A percentile compares a stretch with the other conserved stretches of the same genome.
These are phyloP conservation scores for Bromus sterilis DNA, from an alignment of 176 grass and related monocot genomes.

Conservation along the genomic window DNA sequence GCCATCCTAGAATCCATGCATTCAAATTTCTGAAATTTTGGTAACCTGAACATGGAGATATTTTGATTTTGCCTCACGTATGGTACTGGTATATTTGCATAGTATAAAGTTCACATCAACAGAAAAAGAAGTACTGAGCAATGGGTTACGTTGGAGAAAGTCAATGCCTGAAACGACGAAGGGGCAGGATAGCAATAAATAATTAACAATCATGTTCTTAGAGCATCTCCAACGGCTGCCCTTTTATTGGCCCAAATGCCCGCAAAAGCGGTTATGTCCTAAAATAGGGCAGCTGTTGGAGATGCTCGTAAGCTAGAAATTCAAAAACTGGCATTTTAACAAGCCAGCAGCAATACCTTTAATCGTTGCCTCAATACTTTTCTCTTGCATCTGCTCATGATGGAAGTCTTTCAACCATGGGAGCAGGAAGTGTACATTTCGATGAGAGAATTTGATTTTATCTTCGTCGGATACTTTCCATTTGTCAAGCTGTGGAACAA, in stretches of 20 bases:
- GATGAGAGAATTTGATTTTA: slow-evolving; percentile 18
- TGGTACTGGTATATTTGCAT: background rate
- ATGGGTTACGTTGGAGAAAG: background rate
- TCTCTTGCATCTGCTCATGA: slow-evolving; percentile 59
- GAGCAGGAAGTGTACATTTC: slow-evolving; percentile 27
- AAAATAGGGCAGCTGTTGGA: no score
- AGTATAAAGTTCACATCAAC: background rate
- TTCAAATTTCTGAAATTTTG: background rate
- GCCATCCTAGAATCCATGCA: background rate
- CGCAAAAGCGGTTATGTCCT: no score
- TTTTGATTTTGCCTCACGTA: background rate
- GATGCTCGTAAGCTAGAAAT: background rate
- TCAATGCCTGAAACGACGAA: background rate
- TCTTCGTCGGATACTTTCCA: slow-evolving; percentile 2
- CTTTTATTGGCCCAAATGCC: no score
- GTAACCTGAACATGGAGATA: background rate
- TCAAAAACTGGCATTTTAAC: background rate
- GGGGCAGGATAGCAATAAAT: background rate
- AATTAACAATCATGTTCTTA: background rate
- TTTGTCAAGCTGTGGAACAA: background rate
- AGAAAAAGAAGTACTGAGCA: background rate
- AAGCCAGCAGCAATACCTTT: slow-evolving; percentile 35
- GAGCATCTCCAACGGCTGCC: no score
- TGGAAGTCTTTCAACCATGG: slow-evolving; percentile 65
- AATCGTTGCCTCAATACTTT: slow-evolving; percentile 48